Base-by-base conservation (phyloP, 768 basidiomycete species). In the Lactarius evosmus region DNA sequence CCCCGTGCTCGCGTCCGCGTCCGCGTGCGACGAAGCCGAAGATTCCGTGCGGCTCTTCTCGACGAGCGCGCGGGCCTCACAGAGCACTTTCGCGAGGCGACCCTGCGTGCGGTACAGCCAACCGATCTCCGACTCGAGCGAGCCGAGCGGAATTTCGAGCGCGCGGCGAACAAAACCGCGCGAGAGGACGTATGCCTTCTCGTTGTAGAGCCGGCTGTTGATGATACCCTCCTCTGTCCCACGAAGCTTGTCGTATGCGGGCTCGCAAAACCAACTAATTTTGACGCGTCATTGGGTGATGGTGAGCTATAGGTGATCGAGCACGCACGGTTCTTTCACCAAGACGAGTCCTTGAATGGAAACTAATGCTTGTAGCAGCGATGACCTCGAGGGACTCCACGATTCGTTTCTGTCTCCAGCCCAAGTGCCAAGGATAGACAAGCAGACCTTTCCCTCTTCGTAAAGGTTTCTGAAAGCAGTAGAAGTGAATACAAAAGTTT, bases 271-370 rank as follows among this genome's bases (percentile, higher is more conserved):
- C 88, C 88, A 93, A 62, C 89, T 92, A 67, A 7, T 2, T 29
- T 55, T 11, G 32, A 19, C 34, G 41, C 8, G 41, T 44, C 25
- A 14, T 49, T 4, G 11, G 11, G 12, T 6, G 0, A 25, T 16
- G 66, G 14, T 62, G 40, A 50, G 62, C 50, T 62, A 57, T 55
- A 9, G 60, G 61, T n/a, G 27, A 41, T 22, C 52, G 61, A 50
- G 61, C 5, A 83, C 92, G 72, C 76, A 96, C 83, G 95, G 95
- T 71, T 95, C 89, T 74, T 91, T 91, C 14, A 96, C 93, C 7
- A 98, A 80, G 6, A 98, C 95, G 8, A 96, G 80, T 12, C 93
- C 95, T 72, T 96, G 95, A 51, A 97, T 95, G 33, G 93, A 95
- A 22, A 98, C 91, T 58, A 97, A 84, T 0, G 92, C 91, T 75